Percentiles rank a stretch among this genome's conserved stretches.
These are phyloP conservation scores for Macrolepiota dolichaula DNA, from an alignment of 768 basidiomycete genomes.

Conservation along the genomic window DNA sequence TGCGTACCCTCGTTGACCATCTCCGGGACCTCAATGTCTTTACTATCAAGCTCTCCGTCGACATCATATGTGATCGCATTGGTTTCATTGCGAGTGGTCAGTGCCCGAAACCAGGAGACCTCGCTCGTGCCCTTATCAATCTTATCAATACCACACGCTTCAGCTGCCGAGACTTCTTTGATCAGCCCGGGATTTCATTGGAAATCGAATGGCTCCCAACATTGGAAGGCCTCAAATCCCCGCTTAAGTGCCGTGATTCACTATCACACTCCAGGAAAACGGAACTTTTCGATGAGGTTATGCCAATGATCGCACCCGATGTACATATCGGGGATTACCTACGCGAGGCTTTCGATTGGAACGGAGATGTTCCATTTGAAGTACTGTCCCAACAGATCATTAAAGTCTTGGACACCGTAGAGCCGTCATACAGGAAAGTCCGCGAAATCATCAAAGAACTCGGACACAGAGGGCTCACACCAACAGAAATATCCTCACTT, in stretches of 20 bases:
- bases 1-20: slow-evolving; percentile 15
- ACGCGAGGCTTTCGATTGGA: slow-evolving; percentile 34
- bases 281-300: slow-evolving; percentile 37
- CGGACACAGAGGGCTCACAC: slow-evolving; percentile 18
- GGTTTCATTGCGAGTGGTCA: slow-evolving; percentile 23
- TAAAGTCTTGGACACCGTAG: slow-evolving; percentile 15
- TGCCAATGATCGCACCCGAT: slow-evolving; percentile 26
- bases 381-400: slow-evolving; percentile 32
- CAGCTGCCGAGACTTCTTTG: neutral
- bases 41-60: slow-evolving; percentile 22
- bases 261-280: slow-evolving; percentile 13
- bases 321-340: slow-evolving; percentile 26
- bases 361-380: slow-evolving; percentile 26
- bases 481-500: slow-evolving; percentile 16
- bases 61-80: slow-evolving; percentile 33
- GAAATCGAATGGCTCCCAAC: slow-evolving; percentile 37
- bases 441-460: slow-evolving; percentile 28
- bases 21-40: slow-evolving; percentile 25
- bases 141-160: neutral
- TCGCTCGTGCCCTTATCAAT: neutral
- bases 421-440: slow-evolving; percentile 14
- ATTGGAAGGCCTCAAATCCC: slow-evolving; percentile 24
- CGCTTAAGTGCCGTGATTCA: slow-evolving; percentile 26
- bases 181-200: neutral
- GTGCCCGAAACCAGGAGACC: neutral